These are phyloP conservation scores for Lactarius deliciosus DNA, from an alignment of 768 basidiomycete species.

Conservation along the genomic window DNA sequence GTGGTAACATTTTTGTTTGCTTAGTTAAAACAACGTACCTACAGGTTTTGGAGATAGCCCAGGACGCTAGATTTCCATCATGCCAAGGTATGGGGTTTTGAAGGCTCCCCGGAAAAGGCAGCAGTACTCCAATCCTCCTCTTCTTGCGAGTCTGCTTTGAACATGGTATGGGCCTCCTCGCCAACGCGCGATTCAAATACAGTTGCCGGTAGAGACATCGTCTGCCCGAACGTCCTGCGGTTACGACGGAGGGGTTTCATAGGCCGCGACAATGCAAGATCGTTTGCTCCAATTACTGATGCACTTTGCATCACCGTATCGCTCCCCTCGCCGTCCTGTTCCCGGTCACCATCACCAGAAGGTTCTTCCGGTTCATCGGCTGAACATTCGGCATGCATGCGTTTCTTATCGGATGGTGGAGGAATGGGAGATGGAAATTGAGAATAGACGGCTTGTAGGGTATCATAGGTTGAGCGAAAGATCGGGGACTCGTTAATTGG, in stretches of 20 bases:
- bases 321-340: neutral
- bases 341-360: constrained; percentile 19
- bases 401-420: constrained; percentile 40
- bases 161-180: neutral
- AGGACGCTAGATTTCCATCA: constrained; percentile 4
- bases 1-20: neutral
- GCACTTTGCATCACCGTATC: constrained; percentile 14
- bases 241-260: constrained; percentile 44
- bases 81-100: constrained; percentile 5
- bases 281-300: constrained; percentile 17
- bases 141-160: constrained; percentile 6
- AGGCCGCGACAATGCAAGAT: constrained; percentile 30
- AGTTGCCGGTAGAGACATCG: constrained; percentile 26
- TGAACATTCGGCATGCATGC: constrained; percentile 33
- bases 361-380: constrained; percentile 20
- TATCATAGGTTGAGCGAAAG: constrained; percentile 59
- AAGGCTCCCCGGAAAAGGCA: constrained; percentile 19
- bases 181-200: constrained; percentile 11
- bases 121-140: constrained; percentile 30
- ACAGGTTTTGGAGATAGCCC: neutral
- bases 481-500: constrained; percentile 34
- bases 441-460: constrained; percentile 49
- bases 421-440: constrained; percentile 34
- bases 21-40: constrained; percentile 13
- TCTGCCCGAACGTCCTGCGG: constrained; percentile 26